These are phyloP conservation scores for Acanthamoeba pearcei DNA, from an alignment of 208 protist genomes.

Conservation along the genomic window DNA sequence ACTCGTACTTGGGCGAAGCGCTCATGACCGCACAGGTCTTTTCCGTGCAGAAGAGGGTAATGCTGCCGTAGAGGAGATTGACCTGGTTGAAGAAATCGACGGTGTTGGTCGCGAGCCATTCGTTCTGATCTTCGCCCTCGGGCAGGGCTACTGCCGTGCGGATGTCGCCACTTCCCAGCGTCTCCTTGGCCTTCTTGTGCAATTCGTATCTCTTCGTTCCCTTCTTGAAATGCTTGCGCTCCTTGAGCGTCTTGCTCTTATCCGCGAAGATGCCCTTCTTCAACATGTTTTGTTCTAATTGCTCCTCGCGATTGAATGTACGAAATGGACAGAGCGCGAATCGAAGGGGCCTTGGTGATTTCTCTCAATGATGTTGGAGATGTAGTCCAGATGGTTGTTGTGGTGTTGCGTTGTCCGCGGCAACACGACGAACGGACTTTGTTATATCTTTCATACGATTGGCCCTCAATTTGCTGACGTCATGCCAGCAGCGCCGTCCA, in stretches of 20 bases:
- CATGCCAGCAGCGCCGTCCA: background rate
- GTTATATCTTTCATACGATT: background rate
- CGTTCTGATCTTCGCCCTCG: conserved; percentile 96
- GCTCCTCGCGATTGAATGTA: background rate
- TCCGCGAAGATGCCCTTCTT: conserved; percentile 59
- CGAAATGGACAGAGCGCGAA: background rate
- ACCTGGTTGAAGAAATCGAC: conserved; percentile 99
- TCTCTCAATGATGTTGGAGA: background rate
- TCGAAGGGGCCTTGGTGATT: background rate
- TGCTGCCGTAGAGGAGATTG: conserved; percentile 98
- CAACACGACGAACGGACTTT: conserved; percentile 13
- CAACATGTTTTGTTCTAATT: background rate
- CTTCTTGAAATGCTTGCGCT: conserved; percentile 96
- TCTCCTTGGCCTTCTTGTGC: conserved; percentile 92
- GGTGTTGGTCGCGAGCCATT: conserved; percentile 98
- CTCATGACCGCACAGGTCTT: conserved; percentile 97
- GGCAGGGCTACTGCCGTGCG: conserved; percentile 96
- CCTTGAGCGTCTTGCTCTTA: conserved; percentile 95
- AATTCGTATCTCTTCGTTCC: conserved; percentile 96
- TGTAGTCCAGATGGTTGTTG: background rate
- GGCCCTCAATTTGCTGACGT: background rate
- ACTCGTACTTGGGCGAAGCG: conserved; percentile 96
- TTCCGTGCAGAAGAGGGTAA: conserved; percentile 99
- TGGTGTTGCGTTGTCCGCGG: background rate
- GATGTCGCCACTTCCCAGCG: conserved; percentile 92